These are phyloP conservation scores for Podila epigama DNA, from an alignment of 192 early-diverging fungal genomes.

Conservation along the genomic window DNA sequence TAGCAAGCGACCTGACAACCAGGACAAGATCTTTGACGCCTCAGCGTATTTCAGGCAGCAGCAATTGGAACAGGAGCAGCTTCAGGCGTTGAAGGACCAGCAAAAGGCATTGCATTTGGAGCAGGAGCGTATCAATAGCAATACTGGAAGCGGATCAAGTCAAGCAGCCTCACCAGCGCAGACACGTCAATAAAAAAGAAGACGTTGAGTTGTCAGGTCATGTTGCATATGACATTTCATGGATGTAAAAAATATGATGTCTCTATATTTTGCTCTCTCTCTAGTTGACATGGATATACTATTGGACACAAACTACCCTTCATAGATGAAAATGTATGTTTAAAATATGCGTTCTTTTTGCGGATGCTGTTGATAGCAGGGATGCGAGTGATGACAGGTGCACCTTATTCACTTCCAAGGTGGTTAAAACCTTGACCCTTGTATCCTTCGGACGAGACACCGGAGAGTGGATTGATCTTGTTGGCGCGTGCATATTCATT, in stretches of 20 bases:
- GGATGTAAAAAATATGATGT: too few species aligned
- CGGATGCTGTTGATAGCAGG: too few species aligned
- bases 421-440: conserved; percentile 65
- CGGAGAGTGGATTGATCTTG: conserved; percentile 75
- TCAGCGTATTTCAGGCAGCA: conserved; percentile 42
- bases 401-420: not conserved
- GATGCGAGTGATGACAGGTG: too few species aligned
- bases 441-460: conserved; percentile 78
- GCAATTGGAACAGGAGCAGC: conserved; percentile 41
- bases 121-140: conserved; percentile 13
- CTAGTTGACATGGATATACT: too few species aligned
- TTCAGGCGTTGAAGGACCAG: conserved; percentile 24
- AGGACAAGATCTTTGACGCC: conserved; percentile 48
- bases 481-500: conserved; percentile 66
- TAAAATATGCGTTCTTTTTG: not conserved
- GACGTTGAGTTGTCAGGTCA: not conserved
- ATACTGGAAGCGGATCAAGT: not conserved
- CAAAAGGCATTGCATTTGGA: conserved; percentile 25
- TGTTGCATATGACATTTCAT: too few species aligned
- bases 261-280: too few species aligned
- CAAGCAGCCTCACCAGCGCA: not conserved
- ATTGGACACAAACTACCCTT: too few species aligned
- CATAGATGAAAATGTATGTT: too few species aligned
- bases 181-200: not conserved
- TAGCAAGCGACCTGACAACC: conserved; percentile 42